These are phyloP conservation scores for Diaporthe nobilis DNA, from an alignment of 2,329 filamentous ascomycete species.

Conservation along the genomic window DNA sequence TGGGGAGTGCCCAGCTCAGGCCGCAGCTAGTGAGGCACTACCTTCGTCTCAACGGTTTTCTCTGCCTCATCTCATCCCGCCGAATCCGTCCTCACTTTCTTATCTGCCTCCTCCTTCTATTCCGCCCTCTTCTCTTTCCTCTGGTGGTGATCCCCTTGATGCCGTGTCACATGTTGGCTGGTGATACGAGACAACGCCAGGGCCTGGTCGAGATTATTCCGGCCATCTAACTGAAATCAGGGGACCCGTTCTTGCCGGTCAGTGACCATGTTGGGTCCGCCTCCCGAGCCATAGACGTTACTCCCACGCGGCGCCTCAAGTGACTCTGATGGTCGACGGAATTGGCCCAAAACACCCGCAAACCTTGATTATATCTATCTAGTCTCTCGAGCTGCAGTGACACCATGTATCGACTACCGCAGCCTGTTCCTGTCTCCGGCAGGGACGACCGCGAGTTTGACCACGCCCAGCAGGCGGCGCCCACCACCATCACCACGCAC, in stretches of 20 bases:
- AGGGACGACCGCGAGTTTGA: neutral
- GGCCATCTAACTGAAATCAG: slow-evolving; percentile 6
- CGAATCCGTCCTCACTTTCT: slow-evolving; percentile 15
- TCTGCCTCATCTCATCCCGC: slow-evolving; percentile 1
- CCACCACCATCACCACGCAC: slow-evolving; percentile 1
- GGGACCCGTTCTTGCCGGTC: neutral
- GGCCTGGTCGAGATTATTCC: slow-evolving; percentile 16
- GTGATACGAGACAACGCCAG: neutral
- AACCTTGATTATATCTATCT: neutral
- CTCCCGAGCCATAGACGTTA: neutral
- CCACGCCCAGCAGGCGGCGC: neutral
- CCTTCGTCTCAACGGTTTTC: slow-evolving; percentile 31
- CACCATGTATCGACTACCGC: slow-evolving; percentile 21
- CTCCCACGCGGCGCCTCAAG: slow-evolving; percentile 13
- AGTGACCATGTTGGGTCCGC: slow-evolving; percentile 11
- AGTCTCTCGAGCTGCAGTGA: neutral
- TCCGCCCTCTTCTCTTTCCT: neutral
- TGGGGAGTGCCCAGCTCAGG: slow-evolving; percentile 13
- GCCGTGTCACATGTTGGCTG: slow-evolving; percentile 17
- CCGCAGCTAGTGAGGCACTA: slow-evolving; percentile 24
- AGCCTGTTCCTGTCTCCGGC: neutral
- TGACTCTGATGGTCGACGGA: neutral
- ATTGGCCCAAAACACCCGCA: neutral
- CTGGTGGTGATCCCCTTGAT: neutral
- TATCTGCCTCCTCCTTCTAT: neutral